Evolutionary conservation across 2,329 filamentous ascomycete species (phyloP).

Genomic region (Metarhizium guizhouense): DNA sequence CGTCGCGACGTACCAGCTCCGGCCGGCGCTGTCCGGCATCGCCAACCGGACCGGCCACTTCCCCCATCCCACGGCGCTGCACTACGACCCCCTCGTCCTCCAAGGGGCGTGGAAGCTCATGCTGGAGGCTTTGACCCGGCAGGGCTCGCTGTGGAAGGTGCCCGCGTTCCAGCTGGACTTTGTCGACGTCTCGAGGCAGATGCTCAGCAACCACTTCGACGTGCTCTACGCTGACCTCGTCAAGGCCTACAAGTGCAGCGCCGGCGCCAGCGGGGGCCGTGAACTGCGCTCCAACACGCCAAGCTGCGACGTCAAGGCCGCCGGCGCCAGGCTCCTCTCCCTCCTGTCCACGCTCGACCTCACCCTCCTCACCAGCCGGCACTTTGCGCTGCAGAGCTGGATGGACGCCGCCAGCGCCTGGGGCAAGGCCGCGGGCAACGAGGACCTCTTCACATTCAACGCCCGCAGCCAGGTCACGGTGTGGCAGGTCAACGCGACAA

Average conservation of each 20-base stretch:
- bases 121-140: constrained; percentile 22
- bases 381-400: constrained; percentile 34
- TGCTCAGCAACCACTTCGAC: constrained; percentile 37
- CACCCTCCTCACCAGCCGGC: constrained; percentile 29
- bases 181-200: constrained; percentile 39
- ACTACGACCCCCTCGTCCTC: constrained; percentile 30
- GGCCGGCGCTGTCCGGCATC: constrained; percentile 31
- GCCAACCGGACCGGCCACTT: constrained; percentile 27
- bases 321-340: constrained; percentile 20
- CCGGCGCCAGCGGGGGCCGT: constrained; percentile 11
- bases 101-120: constrained; percentile 30
- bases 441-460: constrained; percentile 33
- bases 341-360: constrained; percentile 29
- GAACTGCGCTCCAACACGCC: constrained; percentile 13
- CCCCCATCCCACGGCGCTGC: constrained; percentile 28
- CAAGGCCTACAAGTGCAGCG: constrained; percentile 14
- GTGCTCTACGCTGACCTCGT: constrained; percentile 28
- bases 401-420: constrained; percentile 24
- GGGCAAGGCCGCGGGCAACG: constrained; percentile 17
- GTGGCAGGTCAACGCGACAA: constrained; percentile 26
- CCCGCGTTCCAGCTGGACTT: constrained; percentile 36
- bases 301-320: not conserved
- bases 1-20: constrained; percentile 36
- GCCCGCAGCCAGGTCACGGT: constrained; percentile 41
- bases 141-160: constrained; percentile 28